Base-by-base conservation (phyloP, 1,139 yeast genomes). In the Kodamaea sp. region DNA sequence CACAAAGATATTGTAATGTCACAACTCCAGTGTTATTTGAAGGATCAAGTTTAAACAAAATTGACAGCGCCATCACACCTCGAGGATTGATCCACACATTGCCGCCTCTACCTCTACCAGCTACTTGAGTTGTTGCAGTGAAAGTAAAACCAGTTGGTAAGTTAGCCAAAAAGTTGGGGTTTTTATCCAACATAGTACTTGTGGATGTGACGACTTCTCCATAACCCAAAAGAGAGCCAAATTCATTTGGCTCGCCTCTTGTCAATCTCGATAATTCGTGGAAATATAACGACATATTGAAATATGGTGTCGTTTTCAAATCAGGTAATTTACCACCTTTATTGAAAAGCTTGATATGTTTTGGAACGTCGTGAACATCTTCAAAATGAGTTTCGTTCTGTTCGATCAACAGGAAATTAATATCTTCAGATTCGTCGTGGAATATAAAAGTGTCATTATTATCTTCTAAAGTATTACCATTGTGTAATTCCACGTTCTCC, bases 61-160 rank as follows among this genome's bases (percentile, higher is more conserved):
- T 75, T 0, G 97, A 87, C 26, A 81, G 78, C 0, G 97, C 96
- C 60, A 89, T 65, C 1, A 89, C 95, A 6, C 99, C 99, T 28
- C 77, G 75, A 1, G 98, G 98, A 49, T 88, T 90, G 23, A 94
- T 82, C 98, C 98, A 94, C 1, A 82, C 82, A 52, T 94, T 94
- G 2, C 94, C 95, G 6, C 97, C 95, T 43, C 99, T 77, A 1
- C 99, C 99, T 37, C 94, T 72, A 1, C 98, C 99, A 0, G 89
- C 77, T 1, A 87, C 81, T 58, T 94, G 99, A 2, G 85, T 78
- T 1, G 92, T 80, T 1, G 94, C 95, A 3, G 84, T 74, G n/a
- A 80, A 66, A 0, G 84, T 68, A 34, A 81, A 70, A 0, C 96
- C 96, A 31, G 79, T 72, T 1, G 96, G 96, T 15, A 86, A 60